phyloP scores from a whole-genome alignment of 331 rosid genomes.

The Arachis monticola region DNA sequence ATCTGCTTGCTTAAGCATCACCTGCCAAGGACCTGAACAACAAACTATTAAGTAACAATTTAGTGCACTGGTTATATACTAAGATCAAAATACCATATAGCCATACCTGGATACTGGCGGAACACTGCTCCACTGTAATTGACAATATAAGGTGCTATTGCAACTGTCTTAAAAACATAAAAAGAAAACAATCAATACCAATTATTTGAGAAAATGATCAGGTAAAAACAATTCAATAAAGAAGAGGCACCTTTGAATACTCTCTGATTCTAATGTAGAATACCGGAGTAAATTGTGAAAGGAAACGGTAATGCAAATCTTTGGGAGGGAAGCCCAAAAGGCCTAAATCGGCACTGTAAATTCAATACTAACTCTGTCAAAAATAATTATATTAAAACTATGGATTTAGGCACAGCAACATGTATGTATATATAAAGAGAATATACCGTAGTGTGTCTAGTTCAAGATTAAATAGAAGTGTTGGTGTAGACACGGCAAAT shows the following conservation, averaged over 20 bases:
- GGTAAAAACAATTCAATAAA: conserved; percentile 9
- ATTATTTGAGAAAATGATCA: conserved; percentile 24
- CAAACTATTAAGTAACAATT: conserved; percentile 35
- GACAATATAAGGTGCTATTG: conserved; percentile 88
- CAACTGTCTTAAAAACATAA: conserved; percentile 70
- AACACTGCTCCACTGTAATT: conserved; percentile 96
- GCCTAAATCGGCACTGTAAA: conserved; percentile 97
- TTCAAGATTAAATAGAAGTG: conserved; percentile 90
- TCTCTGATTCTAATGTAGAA: conserved; percentile 91
- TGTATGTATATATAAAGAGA: conserved; percentile 6
- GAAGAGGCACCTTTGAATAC: conserved; percentile 76
- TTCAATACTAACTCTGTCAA: conserved; percentile 44
- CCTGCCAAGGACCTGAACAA: conserved; percentile 95
- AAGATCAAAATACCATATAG: conserved; percentile 13
- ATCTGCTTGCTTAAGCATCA: conserved; percentile 96
- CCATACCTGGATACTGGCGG: conserved; percentile 93
- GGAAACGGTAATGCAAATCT: conserved; percentile 95
- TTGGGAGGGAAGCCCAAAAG: conserved; percentile 85
- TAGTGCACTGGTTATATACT: not conserved
- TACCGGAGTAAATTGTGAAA: conserved; percentile 89
- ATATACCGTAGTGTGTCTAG: conserved; percentile 89
- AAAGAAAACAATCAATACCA: conserved; percentile 35
- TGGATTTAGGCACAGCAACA: conserved; percentile 17
- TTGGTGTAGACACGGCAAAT: conserved; percentile 73
- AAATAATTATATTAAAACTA: conserved; percentile 32